A percentile compares a stretch with the other conserved stretches of the same genome.
Conservation (phyloP, 305 asterid genomes). For the Fraxinus greggii region DNA sequence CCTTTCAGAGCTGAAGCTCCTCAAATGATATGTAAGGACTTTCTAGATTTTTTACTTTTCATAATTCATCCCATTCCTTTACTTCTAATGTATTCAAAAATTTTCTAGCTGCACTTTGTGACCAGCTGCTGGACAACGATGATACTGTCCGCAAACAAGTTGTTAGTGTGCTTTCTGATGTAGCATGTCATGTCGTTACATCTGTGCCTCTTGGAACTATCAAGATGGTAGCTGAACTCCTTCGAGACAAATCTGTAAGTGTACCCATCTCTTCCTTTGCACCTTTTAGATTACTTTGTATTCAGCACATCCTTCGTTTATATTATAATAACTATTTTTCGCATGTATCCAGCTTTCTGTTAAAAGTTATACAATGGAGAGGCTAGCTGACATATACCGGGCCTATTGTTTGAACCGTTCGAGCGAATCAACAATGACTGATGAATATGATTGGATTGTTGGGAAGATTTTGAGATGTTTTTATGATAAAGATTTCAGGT, state of each 20-base stretch:
- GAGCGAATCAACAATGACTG: conserved; percentile 31
- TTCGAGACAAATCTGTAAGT: conserved; percentile 93
- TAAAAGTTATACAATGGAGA: conserved; percentile 85
- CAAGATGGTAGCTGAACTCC: conserved; percentile 87
- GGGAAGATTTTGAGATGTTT: conserved; percentile 88
- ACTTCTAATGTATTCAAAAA: conserved; percentile 34
- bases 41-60: conserved; percentile 12
- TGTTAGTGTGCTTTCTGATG: conserved; percentile 81
- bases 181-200: conserved; percentile 58
- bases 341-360: conserved; percentile 66
- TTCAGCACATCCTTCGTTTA: conserved; percentile 14
- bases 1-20: conserved; percentile 75
- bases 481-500: conserved; percentile 99
- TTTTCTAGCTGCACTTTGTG: conserved; percentile 80
- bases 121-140: conserved; percentile 81
- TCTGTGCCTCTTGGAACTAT: conserved; percentile 68
- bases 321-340: conserved; percentile 29
- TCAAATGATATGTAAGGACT: conserved; percentile 72
- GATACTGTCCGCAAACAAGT: conserved; percentile 90
- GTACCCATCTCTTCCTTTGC: conserved; percentile 18
- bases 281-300: conserved; percentile 9
- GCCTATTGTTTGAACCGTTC: conserved; percentile 54
- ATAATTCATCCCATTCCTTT: conserved; percentile 16
- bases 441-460: conserved; percentile 81
- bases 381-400: conserved; percentile 80